Evolutionary conservation across 768 basidiomycete genomes (phyloP).

Genomic region (Naganishia antarctica): DNA sequence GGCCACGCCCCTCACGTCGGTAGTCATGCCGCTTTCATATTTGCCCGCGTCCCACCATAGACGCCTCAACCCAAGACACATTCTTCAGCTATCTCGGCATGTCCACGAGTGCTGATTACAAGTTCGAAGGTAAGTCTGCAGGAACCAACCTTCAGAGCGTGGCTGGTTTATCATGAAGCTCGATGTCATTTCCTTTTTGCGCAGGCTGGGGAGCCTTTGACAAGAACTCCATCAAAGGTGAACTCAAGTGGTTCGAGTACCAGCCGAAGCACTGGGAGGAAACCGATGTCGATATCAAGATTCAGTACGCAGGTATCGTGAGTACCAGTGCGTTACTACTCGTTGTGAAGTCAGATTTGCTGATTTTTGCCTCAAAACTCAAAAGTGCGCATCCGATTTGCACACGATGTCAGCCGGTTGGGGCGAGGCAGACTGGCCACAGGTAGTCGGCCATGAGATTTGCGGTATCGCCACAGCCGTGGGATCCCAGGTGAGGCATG

Average conservation of each 20-base stretch:
- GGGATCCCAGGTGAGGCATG: slow-evolving; percentile 55
- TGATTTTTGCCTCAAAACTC: not conserved
- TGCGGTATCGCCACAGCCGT: slow-evolving; percentile 55
- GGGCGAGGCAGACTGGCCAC: slow-evolving; percentile 41
- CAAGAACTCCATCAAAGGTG: slow-evolving; percentile 39
- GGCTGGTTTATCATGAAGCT: not conserved
- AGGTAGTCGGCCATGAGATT: slow-evolving; percentile 57
- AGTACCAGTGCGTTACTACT: not conserved
- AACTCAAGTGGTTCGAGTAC: slow-evolving; percentile 49
- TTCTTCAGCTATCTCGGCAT: no score
- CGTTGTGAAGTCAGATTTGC: not conserved
- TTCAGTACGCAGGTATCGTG: slow-evolving; percentile 43
- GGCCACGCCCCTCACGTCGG: no score
- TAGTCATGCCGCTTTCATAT: no score
- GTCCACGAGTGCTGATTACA: slow-evolving; percentile 30
- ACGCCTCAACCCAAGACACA: no score
- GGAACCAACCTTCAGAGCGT: not conserved
- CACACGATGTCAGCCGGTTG: slow-evolving; percentile 54
- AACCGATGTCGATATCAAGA: slow-evolving; percentile 57
- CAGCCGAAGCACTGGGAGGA: slow-evolving; percentile 57
- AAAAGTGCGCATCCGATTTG: slow-evolving; percentile 56
- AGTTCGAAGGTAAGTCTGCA: slow-evolving; percentile 35
- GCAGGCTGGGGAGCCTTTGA: slow-evolving; percentile 40
- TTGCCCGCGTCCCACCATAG: no score
- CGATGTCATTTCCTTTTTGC: not conserved